phyloP scores from a whole-genome alignment of 2,329 filamentous ascomycete species.

The Conoideocrella luteorostrata region DNA sequence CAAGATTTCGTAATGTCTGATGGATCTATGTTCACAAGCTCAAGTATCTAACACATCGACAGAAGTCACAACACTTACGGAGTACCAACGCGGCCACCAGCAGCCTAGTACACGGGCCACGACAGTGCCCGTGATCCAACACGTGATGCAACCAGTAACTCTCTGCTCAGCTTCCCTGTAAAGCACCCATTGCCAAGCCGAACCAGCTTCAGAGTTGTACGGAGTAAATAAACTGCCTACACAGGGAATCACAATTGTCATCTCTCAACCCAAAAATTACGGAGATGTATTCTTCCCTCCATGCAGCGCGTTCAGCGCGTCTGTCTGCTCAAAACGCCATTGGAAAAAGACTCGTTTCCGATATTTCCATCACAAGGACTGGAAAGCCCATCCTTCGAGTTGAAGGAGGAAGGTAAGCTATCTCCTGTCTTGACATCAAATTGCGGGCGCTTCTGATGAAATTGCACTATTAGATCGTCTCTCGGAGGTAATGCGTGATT shows the following conservation, averaged over 20 bases:
- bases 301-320: slow-evolving; percentile 48
- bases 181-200: too few species aligned
- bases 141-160: neutral
- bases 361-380: slow-evolving; percentile 89
- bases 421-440: neutral
- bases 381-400: slow-evolving; percentile 90
- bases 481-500: slow-evolving; percentile 62
- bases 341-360: slow-evolving; percentile 57
- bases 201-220: too few species aligned
- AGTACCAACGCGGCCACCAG: slow-evolving; percentile 28
- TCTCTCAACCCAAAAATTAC: slow-evolving; percentile 6
- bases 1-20: too few species aligned
- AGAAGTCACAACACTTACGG: too few species aligned
- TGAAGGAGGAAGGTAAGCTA: slow-evolving; percentile 77
- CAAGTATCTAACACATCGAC: too few species aligned
- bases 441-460: slow-evolving; percentile 17
- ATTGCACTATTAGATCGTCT: slow-evolving; percentile 57
- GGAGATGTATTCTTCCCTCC: slow-evolving; percentile 52
- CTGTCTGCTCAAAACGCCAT: slow-evolving; percentile 39
- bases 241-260: neutral
- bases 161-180: too few species aligned
- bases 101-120: neutral
- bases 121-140: neutral
- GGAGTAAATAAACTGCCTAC: too few species aligned
- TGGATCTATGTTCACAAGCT: too few species aligned